Evolutionary conservation across 305 asterid genomes (phyloP).

Genomic region (Solanum hybrid): DNA sequence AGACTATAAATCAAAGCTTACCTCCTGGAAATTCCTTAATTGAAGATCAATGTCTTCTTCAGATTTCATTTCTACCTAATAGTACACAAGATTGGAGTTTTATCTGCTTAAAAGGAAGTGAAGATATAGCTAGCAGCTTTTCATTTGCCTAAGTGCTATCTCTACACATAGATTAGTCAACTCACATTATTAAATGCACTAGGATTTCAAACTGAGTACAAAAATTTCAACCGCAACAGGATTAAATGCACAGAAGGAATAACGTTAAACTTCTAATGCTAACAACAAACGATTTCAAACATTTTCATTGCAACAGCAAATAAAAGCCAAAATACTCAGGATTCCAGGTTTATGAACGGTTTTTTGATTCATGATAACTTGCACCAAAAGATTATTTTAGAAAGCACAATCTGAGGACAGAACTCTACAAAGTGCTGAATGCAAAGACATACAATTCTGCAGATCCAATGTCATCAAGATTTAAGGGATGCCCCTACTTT

Average conservation of each 20-base stretch:
- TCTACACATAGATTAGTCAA: not conserved
- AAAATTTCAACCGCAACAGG: not conserved
- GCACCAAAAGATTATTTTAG: not conserved
- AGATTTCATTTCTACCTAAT: not conserved
- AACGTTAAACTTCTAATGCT: not conserved
- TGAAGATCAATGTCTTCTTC: not conserved
- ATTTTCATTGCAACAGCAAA: not conserved
- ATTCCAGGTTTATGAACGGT: not conserved
- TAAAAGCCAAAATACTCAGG: not conserved
- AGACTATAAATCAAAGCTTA: not conserved
- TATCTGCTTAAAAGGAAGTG: not conserved
- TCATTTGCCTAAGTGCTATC: not conserved
- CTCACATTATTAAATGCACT: not conserved
- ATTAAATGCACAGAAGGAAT: not conserved
- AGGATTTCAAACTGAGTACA: not conserved
- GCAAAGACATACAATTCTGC: slow-evolving; percentile 7
- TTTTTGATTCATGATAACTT: not conserved
- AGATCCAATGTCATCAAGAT: slow-evolving; percentile 20
- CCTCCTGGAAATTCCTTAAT: not conserved
- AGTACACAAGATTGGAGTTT: not conserved
- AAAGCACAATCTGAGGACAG: not conserved
- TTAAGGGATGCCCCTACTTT: slow-evolving; percentile 52
- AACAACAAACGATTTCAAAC: not conserved
- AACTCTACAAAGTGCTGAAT: slow-evolving; percentile 7
- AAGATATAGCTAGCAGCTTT: not conserved